These are phyloP conservation scores for Amphicarpaea edgeworthii DNA, from an alignment of 306 rosid species.

Conservation along the genomic window DNA sequence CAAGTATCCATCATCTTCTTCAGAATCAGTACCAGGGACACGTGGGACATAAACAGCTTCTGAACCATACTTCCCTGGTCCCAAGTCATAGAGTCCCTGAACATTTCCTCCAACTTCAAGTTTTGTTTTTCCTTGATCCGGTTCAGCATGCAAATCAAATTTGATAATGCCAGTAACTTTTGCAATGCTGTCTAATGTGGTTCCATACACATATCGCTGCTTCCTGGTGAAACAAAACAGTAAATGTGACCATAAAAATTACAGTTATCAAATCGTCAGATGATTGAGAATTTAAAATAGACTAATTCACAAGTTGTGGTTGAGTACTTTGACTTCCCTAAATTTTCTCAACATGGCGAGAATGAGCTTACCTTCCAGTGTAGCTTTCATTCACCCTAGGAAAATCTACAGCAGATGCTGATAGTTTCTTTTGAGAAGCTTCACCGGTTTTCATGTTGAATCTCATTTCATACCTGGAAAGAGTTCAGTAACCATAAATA, in stretches of 20 bases:
- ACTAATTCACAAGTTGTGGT: not conserved
- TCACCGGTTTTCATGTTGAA: conserved; percentile 81
- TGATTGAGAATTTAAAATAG: conserved; percentile 20
- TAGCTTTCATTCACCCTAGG: conserved; percentile 94
- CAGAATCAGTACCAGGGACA: conserved; percentile 68
- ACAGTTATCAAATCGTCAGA: not conserved
- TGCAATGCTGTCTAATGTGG: conserved; percentile 70
- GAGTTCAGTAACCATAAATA: conserved; percentile 33
- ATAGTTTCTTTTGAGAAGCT: conserved; percentile 82
- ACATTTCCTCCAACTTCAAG: conserved; percentile 90
- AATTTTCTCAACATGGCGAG: conserved; percentile 22
- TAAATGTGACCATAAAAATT: not conserved
- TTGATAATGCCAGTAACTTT: conserved; percentile 82
- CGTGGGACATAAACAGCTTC: conserved; percentile 90
- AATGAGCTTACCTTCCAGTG: conserved; percentile 77
- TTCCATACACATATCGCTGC: conserved; percentile 83
- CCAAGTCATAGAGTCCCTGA: conserved; percentile 80
- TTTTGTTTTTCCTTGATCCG: conserved; percentile 65
- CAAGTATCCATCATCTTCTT: conserved; percentile 96
- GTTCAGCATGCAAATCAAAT: conserved; percentile 83
- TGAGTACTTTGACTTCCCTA: not conserved
- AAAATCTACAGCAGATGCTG: conserved; percentile 82
- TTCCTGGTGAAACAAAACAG: conserved; percentile 59
- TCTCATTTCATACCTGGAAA: conserved; percentile 87
- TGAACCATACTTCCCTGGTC: conserved; percentile 82